phyloP scores from a whole-genome alignment of 2,329 filamentous ascomycete genomes.

The Apiospora hydei region DNA sequence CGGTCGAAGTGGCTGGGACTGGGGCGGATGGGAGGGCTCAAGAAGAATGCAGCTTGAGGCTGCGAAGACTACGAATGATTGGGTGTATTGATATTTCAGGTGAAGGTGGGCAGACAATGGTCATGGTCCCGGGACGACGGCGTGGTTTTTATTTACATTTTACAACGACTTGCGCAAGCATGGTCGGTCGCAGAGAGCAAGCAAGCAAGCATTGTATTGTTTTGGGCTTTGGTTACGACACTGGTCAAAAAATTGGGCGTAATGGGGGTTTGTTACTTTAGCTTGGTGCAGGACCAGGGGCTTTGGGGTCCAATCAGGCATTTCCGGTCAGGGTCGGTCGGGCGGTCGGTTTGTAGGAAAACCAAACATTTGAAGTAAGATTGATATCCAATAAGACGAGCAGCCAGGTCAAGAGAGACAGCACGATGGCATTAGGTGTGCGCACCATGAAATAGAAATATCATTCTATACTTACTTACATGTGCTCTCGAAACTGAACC shows the following conservation, averaged over 20 bases:
- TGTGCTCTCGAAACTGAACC: background rate
- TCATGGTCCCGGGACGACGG: background rate
- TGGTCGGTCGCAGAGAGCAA: slow-evolving; percentile 6
- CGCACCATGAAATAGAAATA: background rate
- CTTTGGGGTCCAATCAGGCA: background rate
- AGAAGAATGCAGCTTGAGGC: slow-evolving; percentile 34
- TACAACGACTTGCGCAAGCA: slow-evolving; percentile 20
- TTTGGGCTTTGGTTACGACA: background rate
- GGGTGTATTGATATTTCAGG: background rate
- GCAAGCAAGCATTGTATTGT: background rate
- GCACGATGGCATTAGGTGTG: background rate
- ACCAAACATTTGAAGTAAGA: background rate
- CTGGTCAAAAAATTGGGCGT: slow-evolving; percentile 1
- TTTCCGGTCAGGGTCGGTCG: background rate
- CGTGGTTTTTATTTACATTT: background rate
- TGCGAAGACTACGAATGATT: background rate
- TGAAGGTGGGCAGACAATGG: too few relatives aligned
- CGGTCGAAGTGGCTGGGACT: slow-evolving; percentile 42
- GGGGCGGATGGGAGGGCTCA: slow-evolving; percentile 38
- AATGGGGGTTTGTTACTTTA: background rate
- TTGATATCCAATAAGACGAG: background rate
- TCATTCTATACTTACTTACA: background rate
- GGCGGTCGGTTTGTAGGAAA: background rate
- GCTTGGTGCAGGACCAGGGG: background rate
- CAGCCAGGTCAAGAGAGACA: background rate